Evolutionary conservation across 768 basidiomycete genomes (phyloP).

Genomic region (Collybia sp.): DNA sequence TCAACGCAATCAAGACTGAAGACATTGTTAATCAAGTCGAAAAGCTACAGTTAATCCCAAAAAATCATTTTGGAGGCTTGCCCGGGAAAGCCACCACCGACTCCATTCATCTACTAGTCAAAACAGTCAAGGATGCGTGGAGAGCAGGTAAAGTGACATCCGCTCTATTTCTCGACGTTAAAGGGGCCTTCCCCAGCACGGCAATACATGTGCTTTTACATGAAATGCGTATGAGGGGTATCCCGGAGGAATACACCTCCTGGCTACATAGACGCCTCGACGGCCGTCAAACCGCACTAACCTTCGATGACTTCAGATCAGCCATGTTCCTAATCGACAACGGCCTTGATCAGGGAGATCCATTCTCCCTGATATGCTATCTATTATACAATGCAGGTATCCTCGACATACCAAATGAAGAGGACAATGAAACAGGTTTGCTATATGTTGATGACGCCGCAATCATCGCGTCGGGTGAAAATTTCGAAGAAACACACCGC

Average conservation of each 20-base stretch:
- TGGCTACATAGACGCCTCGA: constrained; percentile 8
- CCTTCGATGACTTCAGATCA: constrained; percentile 17
- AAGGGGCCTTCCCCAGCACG: constrained; percentile 31
- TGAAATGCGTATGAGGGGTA: constrained; percentile 17
- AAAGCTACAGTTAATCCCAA: too few species aligned
- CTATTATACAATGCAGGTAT: constrained; percentile 25
- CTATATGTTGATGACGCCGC: constrained; percentile 7
- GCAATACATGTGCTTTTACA: constrained; percentile 15
- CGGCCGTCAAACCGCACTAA: too few species aligned
- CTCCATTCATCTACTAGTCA: constrained; percentile 20
- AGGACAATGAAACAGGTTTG: not conserved
- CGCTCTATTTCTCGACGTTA: too few species aligned
- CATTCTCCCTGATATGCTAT: too few species aligned
- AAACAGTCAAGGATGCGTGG: too few species aligned
- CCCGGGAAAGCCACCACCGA: constrained; percentile 24
- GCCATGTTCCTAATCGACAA: constrained; percentile 6
- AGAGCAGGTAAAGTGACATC: constrained; percentile 33
- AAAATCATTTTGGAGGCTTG: constrained; percentile 18
- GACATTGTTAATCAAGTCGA: constrained; percentile 9
- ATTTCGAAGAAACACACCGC: too few species aligned
- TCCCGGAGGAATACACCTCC: constrained; percentile 13
- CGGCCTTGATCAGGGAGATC: too few species aligned
- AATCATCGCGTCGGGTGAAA: not conserved
- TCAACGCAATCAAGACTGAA: too few species aligned
- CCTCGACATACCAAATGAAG: constrained; percentile 5